Evolutionary conservation across 441 rosid genomes (phyloP).

Genomic region (Erodium trifolium): DNA sequence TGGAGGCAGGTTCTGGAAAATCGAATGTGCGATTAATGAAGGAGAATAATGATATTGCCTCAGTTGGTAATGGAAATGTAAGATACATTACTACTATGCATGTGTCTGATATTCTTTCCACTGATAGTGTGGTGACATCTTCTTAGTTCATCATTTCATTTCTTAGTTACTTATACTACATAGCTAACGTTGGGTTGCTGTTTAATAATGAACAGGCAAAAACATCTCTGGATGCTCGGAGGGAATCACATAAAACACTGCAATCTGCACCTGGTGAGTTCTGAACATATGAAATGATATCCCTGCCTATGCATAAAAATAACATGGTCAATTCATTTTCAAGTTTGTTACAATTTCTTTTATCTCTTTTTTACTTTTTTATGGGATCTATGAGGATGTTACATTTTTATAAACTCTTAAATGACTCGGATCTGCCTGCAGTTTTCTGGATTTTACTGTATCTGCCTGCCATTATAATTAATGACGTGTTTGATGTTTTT

Average conservation of each 20-base stretch:
- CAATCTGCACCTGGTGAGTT: constrained; percentile 53
- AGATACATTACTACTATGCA: constrained; percentile 24
- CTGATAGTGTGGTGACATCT: constrained; percentile 12
- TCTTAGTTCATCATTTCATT: neutral
- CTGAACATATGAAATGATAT: constrained; percentile 1
- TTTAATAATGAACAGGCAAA: constrained; percentile 38
- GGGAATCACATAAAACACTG: constrained; percentile 33
- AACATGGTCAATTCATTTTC: neutral
- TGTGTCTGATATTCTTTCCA: neutral
- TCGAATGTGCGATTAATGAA: constrained; percentile 27
- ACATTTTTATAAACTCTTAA: neutral
- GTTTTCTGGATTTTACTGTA: neutral
- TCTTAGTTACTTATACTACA: constrained; percentile 12
- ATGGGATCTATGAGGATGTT: neutral
- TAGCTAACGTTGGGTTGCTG: constrained; percentile 16
- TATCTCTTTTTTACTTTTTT: neutral
- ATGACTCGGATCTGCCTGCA: neutral
- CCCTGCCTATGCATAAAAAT: neutral
- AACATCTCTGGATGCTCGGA: constrained; percentile 24
- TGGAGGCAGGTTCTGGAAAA: constrained; percentile 28
- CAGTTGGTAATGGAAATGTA: constrained; percentile 58
- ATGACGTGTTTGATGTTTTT: constrained; percentile 15
- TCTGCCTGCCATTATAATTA: neutral
- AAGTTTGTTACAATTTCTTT: neutral
- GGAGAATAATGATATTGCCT: constrained; percentile 29